Base-by-base conservation (phyloP, 306 rosid species). In the Betula pendula region DNA sequence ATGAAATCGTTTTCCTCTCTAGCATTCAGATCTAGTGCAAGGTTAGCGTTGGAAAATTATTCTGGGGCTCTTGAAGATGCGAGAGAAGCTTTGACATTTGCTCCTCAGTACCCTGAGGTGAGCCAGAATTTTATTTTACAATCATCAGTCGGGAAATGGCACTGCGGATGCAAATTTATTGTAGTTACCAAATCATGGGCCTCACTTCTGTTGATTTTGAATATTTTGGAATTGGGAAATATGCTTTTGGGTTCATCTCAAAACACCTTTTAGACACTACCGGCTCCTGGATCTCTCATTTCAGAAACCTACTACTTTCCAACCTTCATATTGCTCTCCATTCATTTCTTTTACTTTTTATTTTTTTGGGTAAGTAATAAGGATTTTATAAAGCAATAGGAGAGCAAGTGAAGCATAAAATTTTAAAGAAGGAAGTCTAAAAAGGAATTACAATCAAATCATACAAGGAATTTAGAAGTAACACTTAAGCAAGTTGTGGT, bases 21-120 rank as follows among this genome's bases (percentile, higher is more conserved):
- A 69, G 65, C 31, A 48, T 85, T 76, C 83, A 94, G 97, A 94
- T 90, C 98, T 51, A 20, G 47, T 12, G 90, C 88, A 77, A 85
- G 95, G 85, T 76, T 94, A 68, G 95, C 89, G 58, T 62, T 84
- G 85, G 89, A 85, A 20, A 90, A 92, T 82, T 80, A 79, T 79
- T 43, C 84, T 29, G 96, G 88, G 50, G 96, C 96, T 44, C 96
- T 94, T 63, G 80, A 88, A 77, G 98, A 88, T 83, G 91, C 95
- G 1, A 84, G 25, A 33, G 86, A 89, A 84, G 93, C 97, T 80
- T 80, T 89, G 87, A 70, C 70, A 53, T 81, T 89, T n/a, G 84
- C 85, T 65, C 93, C 97, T 62, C 81, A 35, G 2, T 89, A 86
- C 87, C 71, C 75, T 19, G 96, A 94, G 96, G 98, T 94, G 79